A percentile compares a stretch with the other conserved stretches of the same genome.
Conservation (phyloP, 352 stramenopile species). For the Globisporangium yorkense region DNA sequence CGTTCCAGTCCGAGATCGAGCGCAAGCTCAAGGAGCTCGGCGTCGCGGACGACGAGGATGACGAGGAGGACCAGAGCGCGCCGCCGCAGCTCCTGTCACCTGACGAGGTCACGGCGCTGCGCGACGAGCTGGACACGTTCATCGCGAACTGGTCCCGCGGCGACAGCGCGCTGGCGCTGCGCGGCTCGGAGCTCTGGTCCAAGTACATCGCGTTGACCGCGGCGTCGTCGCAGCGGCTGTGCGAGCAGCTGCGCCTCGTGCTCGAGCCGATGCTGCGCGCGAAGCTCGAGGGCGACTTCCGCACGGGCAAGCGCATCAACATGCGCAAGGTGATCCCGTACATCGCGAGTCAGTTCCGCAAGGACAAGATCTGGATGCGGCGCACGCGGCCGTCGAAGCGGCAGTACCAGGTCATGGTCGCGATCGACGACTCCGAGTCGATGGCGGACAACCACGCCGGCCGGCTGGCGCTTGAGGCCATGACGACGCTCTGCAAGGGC, state of each 20-base stretch:
- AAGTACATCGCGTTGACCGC: conserved; percentile 92
- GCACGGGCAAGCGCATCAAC: conserved; percentile 99
- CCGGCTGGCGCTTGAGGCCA: conserved; percentile 93
- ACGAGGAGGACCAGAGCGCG: conserved; percentile 24
- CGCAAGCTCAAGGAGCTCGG: conserved; percentile 23
- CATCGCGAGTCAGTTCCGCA: conserved; percentile 99
- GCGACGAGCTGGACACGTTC: conserved; percentile 72
- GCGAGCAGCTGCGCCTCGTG: conserved; percentile 98
- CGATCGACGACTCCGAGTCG: conserved; percentile 99
- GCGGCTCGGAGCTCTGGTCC: conserved; percentile 85
- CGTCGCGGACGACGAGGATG: conserved; percentile 29
- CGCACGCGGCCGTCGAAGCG: conserved; percentile 98
- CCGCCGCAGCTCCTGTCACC: conserved; percentile 39
- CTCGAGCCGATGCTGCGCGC: conserved; percentile 97
- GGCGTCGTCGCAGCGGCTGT: conserved; percentile 92
- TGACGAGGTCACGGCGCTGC: conserved; percentile 68
- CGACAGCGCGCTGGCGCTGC: conserved; percentile 25
- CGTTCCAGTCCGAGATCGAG: conserved; percentile 30
- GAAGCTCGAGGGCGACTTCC: conserved; percentile 98
- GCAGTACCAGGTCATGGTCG: conserved; percentile 98
- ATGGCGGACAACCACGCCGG: conserved; percentile 97
- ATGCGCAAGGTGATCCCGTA: conserved; percentile 99
- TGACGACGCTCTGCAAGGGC: conserved; percentile 96
- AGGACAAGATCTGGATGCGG: conserved; percentile 99
- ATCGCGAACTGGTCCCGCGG: conserved; percentile 61